Evolutionary conservation across 176 grass and related monocot genomes (phyloP), one percentile per base, ranked within the genome.

Genomic region (Aechmea fasciata): DNA sequence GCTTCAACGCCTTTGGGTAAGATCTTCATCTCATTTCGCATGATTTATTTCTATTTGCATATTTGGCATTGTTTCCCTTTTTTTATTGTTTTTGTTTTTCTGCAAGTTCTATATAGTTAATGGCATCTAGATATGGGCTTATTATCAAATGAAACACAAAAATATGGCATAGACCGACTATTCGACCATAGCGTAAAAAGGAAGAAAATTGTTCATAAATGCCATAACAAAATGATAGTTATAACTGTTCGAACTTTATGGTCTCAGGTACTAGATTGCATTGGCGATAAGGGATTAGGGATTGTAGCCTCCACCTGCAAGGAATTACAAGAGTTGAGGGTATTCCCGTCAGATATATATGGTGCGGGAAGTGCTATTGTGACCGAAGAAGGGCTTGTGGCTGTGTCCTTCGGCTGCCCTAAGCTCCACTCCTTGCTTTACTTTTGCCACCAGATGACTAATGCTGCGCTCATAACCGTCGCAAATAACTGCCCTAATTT

Each of bases 1-100:
- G 64, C 91, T 96, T 67, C 87, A 96, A 67, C 84, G 85, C 17
- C 84, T 96, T 72, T 96, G 87, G 91, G 91, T 96, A 74, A 96
- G 82, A 53, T 91, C 14, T 22, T 41, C 62, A 53, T 76, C 11
- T 50, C 41, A 12, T 51, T 57, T 41, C 41, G 2, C 69, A 69
- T 9, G 14, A 20, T 1, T 59, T 77, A 7, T 0, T 69, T 0
- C 29, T 69, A 70, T 29, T 78, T 26, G 71, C 51, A 61, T 61
- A 19, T 20, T 18, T 1, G 2, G 55, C 15, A 61, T 17, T 61
- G 3, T 41, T 41, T 41, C 3, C 4, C 4, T 41, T 6, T 6
- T 6, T 41, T 6, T 41, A 5, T 41, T 26, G 25, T 41, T 41
- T 41, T 7, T 7, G 33, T 41, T 41, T 41, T 41, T 41, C 33